Base-by-base conservation (phyloP, 2,329 filamentous ascomycete species). In the Cercospora zeae-maydis region DNA sequence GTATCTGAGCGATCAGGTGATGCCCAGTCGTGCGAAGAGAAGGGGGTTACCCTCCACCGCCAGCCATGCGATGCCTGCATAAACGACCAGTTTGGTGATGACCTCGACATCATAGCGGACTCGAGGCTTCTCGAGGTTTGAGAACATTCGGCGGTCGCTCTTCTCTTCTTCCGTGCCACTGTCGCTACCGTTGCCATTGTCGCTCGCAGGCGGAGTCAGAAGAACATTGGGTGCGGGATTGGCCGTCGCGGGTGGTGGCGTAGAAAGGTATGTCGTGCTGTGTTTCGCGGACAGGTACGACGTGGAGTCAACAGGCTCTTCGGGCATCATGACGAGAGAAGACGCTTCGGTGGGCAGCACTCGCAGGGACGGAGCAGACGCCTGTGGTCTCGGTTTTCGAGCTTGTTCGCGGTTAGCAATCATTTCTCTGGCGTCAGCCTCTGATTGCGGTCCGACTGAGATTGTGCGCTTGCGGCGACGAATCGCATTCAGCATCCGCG, bases 41-140 rank as follows among this genome's bases (percentile, higher is more conserved):
- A 91, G 79, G 0, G 90, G 90, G 67, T 89, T 88, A n/a, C 84
- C 81, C 69, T 91, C 90, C 1, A 91, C 87, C 2, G 91, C 90
- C 63, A 96, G 80, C 87, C 88, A 92, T 57, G 83, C 92, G 75
- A 96, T 96, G 92, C 93, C 95, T 63, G 89, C 85, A 79, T 99
- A 99, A 24, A 99, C 92, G 71, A 99, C 90, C 64, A 99, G 78
- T 78, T 97, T 98, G 4, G 95, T 98, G 37, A 99, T 90, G 39
- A 99, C 93, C 77, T 99, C 95, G n/a, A 98, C 93, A 77, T 99
- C 95, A 73, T 98, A 99, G 70, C 93, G 84, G 63, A 97, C 93
- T 69, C 95, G 86, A 54, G 95, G 92, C 78, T 89, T 91, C 66
- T 92, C 88, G 60, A 98, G 82, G 73, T 84, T 86, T 49, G 88